Evolutionary conservation across 2,329 filamentous ascomycete species (phyloP), one percentile per base, ranked within the genome.

Genomic region (Xylariaceae sp.): DNA sequence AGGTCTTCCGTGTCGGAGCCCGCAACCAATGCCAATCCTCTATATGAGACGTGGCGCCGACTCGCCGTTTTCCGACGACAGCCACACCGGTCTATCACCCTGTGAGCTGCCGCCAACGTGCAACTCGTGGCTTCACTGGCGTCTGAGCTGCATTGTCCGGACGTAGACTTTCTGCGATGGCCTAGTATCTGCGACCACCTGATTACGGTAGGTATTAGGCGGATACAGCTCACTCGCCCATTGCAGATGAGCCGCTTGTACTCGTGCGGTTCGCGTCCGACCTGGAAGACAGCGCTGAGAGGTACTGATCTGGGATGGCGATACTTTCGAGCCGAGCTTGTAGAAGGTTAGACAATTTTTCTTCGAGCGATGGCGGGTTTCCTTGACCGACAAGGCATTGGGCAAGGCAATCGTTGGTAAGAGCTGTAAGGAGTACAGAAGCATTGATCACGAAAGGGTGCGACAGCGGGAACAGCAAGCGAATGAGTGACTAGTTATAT

Each of bases 361-460:
- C 20, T 85, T 85, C 67, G 76, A 80, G 67, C 75, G 78, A 41
- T 86, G 83, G 83, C 87, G 82, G 82, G 86, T 83, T 70, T 83
- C 37, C 81, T 86, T 65, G 83, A 86, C 63, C 67, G 74, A 7
- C 72, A 73, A 10, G 76, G 85, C 16, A 69, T 86, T n/a, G 76
- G 79, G 44, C 75, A 75, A 50, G 83, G 81, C 64, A 85, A 86
- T 67, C 70, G 74, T 48, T 76, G 77, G 75, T 74, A 82, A 58
- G 72, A 63, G 50, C 64, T n/a, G n/a, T 76, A 50, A 75, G 81
- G 51, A 83, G 82, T 0, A 75, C 77, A 5, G 61, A 70, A 5
- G 65, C 66, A 20, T 61, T 75, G 50, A 50, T 47, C 3, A 45
- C 32, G 20, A 58, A 54, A 20, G 48, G 29, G 44, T 45, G 29